Base-by-base conservation (phyloP, 164 flowering plant genomes). In the Tinospora cordifolia region DNA sequence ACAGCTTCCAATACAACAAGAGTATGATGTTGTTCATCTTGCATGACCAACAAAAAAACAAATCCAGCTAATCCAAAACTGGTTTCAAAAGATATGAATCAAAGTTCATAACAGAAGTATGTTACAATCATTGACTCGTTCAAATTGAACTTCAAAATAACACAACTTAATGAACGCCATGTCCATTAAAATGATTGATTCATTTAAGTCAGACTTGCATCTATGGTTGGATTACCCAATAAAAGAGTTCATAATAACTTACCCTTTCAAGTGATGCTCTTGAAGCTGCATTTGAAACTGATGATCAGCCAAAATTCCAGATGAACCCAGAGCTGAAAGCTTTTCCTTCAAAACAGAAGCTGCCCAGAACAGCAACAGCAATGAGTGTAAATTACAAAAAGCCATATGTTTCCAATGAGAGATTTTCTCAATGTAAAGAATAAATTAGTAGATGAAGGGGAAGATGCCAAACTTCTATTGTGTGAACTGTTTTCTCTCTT, bases 331-430 rank as follows among this genome's bases (percentile, higher is more conserved):
- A 40, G 94, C 73, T 71, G 96, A 81, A 72, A 95, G 97, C 74
- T 92, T 95, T 80, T 90, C 99, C 86, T 95, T 95, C 78, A 95
- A 84, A 19, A 87, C 93, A 76, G 98, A 86, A 14, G 99, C 99
- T 95, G 93, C 81, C 81, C 59, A 77, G 58, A 77, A 62, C 44
- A 84, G 49, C 68, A 24, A 47, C 22, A 75, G 38, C 57, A 63
- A 67, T 75, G 49, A 74, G 63, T 15, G 65, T 30, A 62, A 36
- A n/a, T 1, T 1, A 19, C n/a, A 34, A 63, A 49, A 67, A 34
- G 8, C 26, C 34, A 69, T n/a, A 40, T 12, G 19, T 10, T 25
- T 41, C 25, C 40, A 27, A 8, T 67, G 4, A 46, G 44, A 62
- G 47, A 59, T 62, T 13, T 46, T 17, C 25, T 38, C 65, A 66